Conservation (phyloP, 176 grass and related monocot species). For the Musa beccarii region DNA sequence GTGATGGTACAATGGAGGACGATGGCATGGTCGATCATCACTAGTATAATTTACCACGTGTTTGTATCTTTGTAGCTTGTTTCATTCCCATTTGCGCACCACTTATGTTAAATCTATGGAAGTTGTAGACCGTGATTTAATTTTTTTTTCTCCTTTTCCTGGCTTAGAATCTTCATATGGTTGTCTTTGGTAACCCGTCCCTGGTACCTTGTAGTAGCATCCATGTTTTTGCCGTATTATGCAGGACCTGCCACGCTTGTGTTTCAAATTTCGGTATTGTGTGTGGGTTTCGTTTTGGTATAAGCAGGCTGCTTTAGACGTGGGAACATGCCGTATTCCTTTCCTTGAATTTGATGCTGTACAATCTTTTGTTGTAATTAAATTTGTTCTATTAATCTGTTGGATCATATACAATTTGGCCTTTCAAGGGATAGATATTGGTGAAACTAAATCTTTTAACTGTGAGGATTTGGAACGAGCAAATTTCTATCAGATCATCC, state of each 20-base stretch:
- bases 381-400: background rate
- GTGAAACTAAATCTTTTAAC: too few species aligned
- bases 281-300: background rate
- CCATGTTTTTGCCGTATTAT: too few species aligned
- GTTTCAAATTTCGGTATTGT: background rate
- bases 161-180: too few species aligned
- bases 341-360: background rate
- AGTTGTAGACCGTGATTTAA: background rate
- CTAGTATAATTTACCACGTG: constrained; percentile 7
- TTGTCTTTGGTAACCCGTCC: too few species aligned
- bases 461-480: too few species aligned
- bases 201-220: too few species aligned
- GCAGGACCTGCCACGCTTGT: too few species aligned
- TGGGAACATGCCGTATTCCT: background rate
- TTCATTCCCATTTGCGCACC: background rate
- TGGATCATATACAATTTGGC: background rate
- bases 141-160: too few species aligned
- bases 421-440: background rate
- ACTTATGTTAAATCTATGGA: background rate
- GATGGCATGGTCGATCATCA: constrained; percentile 30
- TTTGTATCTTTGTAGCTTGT: background rate
- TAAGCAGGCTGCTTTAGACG: background rate
- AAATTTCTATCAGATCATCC: too few species aligned
- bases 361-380: background rate
- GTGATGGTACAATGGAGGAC: constrained; percentile 39